Conservation (phyloP, 352 stramenopile species). For the Paralagenidium karlingii region DNA sequence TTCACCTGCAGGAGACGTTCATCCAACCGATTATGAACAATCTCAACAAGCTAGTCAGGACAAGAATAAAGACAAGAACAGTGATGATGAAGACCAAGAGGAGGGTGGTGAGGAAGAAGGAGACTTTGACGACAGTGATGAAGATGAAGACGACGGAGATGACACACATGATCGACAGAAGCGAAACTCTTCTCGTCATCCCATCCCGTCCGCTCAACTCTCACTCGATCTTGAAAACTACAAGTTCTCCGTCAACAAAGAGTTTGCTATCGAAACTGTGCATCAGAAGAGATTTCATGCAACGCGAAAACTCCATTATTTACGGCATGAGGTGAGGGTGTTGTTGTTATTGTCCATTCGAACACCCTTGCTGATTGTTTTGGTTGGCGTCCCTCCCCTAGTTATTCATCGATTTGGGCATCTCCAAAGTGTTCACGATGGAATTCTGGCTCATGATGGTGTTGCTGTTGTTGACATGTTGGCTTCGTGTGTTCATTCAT, state of each 20-base stretch:
- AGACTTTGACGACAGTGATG: slow-evolving; percentile 1
- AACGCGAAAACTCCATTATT: slow-evolving; percentile 61
- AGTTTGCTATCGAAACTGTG: slow-evolving; percentile 26
- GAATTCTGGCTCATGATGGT: slow-evolving; percentile 69
- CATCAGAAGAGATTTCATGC: slow-evolving; percentile 46
- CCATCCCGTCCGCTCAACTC: background rate
- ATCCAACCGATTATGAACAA: no score
- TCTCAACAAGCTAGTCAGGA: no score
- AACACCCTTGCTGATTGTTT: background rate
- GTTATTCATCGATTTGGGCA: slow-evolving; percentile 55
- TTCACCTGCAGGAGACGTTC: no score
- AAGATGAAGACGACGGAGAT: slow-evolving; percentile 6
- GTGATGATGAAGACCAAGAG: no score
- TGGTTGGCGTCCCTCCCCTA: slow-evolving; percentile 1
- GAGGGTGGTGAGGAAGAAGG: no score
- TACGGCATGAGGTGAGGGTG: slow-evolving; percentile 69
- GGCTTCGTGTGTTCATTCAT: slow-evolving; percentile 82
- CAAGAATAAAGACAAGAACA: no score
- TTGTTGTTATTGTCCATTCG: background rate
- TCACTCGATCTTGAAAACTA: slow-evolving; percentile 29
- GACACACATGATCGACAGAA: background rate
- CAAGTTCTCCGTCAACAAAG: slow-evolving; percentile 33
- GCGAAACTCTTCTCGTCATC: slow-evolving; percentile 3
- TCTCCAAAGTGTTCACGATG: slow-evolving; percentile 32
- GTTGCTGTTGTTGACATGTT: slow-evolving; percentile 58